Evolutionary conservation across 2,329 filamentous ascomycete genomes (phyloP).

Genomic region (Aspergillus pseudoviridinutans): DNA sequence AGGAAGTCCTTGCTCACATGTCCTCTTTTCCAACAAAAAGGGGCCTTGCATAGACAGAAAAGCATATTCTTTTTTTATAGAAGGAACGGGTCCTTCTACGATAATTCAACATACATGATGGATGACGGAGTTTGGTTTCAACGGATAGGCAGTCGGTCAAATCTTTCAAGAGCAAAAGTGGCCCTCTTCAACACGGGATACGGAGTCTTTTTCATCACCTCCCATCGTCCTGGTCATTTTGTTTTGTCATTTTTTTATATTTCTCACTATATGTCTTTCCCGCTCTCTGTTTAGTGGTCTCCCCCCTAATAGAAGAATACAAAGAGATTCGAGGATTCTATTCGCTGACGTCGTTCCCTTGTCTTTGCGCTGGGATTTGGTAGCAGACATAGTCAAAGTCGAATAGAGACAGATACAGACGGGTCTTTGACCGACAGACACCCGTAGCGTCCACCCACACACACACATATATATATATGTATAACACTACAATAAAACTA

Average conservation of each 20-base stretch:
- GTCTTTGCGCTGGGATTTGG: not conserved
- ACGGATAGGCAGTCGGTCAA: slow-evolving; percentile 1
- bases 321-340: not conserved
- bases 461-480: not conserved
- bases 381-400: not conserved
- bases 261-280: not conserved
- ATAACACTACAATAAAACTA: not conserved
- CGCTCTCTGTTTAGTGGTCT: too few relatives aligned
- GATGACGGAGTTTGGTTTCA: slow-evolving; percentile 20
- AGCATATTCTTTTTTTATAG: slow-evolving; percentile 8
- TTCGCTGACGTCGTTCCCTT: not conserved
- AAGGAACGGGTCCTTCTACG: not conserved
- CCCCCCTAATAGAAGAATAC: slow-evolving; percentile 1
- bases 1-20: not conserved
- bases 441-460: too few relatives aligned
- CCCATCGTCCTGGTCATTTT: slow-evolving; percentile 4
- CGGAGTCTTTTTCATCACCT: slow-evolving; percentile 12
- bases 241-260: not conserved
- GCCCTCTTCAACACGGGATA: slow-evolving; percentile 28
- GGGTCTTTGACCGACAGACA: too few relatives aligned
- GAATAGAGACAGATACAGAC: not conserved
- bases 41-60: slow-evolving; percentile 15
- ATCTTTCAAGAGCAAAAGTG: slow-evolving; percentile 11
- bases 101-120: slow-evolving; percentile 18
- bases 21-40: not conserved